Base-by-base conservation (phyloP, 2,329 filamentous ascomycete species). In the Neofusicoccum sp. region DNA sequence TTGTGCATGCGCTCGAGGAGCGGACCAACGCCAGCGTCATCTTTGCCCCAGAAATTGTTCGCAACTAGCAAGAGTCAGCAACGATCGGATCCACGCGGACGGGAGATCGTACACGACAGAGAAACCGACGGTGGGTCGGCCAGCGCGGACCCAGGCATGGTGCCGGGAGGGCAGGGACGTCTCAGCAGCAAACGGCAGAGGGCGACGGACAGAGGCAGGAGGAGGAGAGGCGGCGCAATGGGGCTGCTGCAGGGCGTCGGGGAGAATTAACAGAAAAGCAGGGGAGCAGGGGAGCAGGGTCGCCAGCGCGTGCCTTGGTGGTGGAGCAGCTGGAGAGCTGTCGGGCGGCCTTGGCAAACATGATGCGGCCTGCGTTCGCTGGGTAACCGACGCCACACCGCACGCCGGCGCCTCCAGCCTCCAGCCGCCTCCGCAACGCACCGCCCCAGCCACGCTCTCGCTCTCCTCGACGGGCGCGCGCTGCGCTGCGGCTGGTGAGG, bases 1-100 rank as follows among this genome's bases (percentile, higher is more conserved):
- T 88, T 89, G 72, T 91, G 89, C 91, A 99, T 96, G 71, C 95
- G 93, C 75, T 93, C 91, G 31, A 99, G 84, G 71, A 99, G 85
- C 62, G 95, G 96, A 47, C 84, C 83, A 71, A 99, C 93, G 73
- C 95, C 96, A 56, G 93, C 95, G 82, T 99, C 95, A 75, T 98
- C 93, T 82, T 96, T 98, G 65, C 95, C 95, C 95, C 95, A 99
- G 77, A 99, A 99, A 75, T 99, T 99, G 80, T 99, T 99, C 70
- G 95, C 93, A 80, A 99, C 93, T 93, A 66, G 11, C 8, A 14
- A 40, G 12, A 44, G 67, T 79, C 62, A 78, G 76, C 66, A 26
- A 11, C 12, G 16, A 36, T 11, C 41, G 28, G 14, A 26, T n/a
- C 34, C 49, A 60, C n/a, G 49, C 26, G 4, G 44, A 45, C 11